Conservation (phyloP, 768 basidiomycete genomes). For the Leccinum disarticulatum region DNA sequence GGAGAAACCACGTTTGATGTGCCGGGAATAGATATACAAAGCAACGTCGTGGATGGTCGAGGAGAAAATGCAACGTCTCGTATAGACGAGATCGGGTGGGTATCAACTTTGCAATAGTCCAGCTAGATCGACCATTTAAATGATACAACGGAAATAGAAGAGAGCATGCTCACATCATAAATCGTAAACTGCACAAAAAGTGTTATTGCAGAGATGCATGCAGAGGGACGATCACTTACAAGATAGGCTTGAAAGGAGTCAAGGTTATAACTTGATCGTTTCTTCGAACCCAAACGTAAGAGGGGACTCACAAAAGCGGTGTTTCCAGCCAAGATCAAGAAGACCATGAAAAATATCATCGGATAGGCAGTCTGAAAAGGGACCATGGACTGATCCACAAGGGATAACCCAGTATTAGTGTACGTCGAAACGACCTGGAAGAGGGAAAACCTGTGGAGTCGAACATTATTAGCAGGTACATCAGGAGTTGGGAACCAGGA, state of each 20-base stretch:
- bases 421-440: conserved; percentile 88
- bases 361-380: conserved; percentile 87
- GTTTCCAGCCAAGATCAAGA: conserved; percentile 88
- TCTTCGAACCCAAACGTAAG: background rate
- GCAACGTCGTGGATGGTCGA: conserved; percentile 93
- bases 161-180: conserved; percentile 65
- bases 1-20: conserved; percentile 91
- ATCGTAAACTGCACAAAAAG: conserved; percentile 57
- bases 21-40: conserved; percentile 90
- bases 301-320: conserved; percentile 81
- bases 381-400: conserved; percentile 88
- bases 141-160: background rate
- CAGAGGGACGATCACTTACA: conserved; percentile 52
- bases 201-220: background rate
- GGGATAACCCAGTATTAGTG: conserved; percentile 84
- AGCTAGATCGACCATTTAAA: conserved; percentile 46
- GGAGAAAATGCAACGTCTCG: conserved; percentile 86
- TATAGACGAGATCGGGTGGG: conserved; percentile 56
- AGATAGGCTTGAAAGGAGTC: conserved; percentile 59
- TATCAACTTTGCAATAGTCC: conserved; percentile 65
- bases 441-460: conserved; percentile 63
- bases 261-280: background rate
- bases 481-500: background rate
- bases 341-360: conserved; percentile 68
- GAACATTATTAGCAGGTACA: background rate